These are phyloP conservation scores for Aotearoamyces nothofagi DNA, from an alignment of 2,329 filamentous ascomycete genomes.

Conservation along the genomic window DNA sequence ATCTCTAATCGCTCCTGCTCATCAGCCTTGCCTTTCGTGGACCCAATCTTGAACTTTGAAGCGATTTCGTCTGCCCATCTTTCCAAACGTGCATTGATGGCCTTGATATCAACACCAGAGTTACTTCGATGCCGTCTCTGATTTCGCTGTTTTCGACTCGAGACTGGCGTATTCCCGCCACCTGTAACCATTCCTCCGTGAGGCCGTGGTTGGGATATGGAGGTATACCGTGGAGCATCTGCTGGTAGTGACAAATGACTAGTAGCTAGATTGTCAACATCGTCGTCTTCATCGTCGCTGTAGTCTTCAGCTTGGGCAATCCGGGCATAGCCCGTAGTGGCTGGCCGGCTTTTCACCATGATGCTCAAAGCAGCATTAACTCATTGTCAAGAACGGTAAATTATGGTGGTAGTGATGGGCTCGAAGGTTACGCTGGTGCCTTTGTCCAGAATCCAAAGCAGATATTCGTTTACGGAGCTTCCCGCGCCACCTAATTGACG, in stretches of 20 bases:
- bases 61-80: slow-evolving; percentile 97
- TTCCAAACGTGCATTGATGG: slow-evolving; percentile 90
- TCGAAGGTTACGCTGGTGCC: too few relatives aligned
- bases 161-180: slow-evolving; percentile 18
- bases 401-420: too few relatives aligned
- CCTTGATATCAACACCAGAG: slow-evolving; percentile 91
- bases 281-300: slow-evolving; percentile 57
- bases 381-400: too few relatives aligned
- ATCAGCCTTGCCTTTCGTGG: slow-evolving; percentile 54
- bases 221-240: slow-evolving; percentile 45
- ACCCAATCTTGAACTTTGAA: slow-evolving; percentile 82
- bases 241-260: slow-evolving; percentile 35
- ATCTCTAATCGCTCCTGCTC: slow-evolving; percentile 88
- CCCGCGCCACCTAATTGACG: too few relatives aligned
- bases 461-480: too few relatives aligned
- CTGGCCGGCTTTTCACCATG: slow-evolving; percentile 28
- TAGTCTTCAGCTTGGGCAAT: slow-evolving; percentile 69
- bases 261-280: slow-evolving; percentile 43
- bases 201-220: slow-evolving; percentile 44
- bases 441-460: too few relatives aligned
- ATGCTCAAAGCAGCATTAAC: slow-evolving; percentile 2
- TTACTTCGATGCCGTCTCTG: slow-evolving; percentile 48
- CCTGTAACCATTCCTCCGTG: slow-evolving; percentile 43
- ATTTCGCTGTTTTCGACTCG: slow-evolving; percentile 29
- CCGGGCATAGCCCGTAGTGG: slow-evolving; percentile 72